Evolutionary conservation across 1,139 yeast genomes (phyloP).

Genomic region (Scheffersomyces titani): DNA sequence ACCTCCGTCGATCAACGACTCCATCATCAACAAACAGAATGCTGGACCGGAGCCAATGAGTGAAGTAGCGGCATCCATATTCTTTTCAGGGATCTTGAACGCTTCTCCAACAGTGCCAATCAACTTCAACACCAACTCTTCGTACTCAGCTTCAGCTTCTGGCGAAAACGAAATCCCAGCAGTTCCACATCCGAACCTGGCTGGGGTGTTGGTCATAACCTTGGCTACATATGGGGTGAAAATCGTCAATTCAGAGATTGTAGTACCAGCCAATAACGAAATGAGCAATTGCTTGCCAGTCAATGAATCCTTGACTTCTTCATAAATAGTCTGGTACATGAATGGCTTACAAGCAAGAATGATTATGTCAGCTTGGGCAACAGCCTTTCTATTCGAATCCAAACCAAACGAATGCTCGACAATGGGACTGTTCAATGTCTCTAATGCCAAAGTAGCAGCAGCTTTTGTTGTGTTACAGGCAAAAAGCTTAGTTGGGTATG

Average conservation of each 20-base stretch:
- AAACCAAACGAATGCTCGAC: slow-evolving; percentile 55
- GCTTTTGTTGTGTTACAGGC: slow-evolving; percentile 70
- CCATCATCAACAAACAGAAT: slow-evolving; percentile 85
- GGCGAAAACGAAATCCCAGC: slow-evolving; percentile 79
- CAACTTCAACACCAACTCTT: slow-evolving; percentile 55
- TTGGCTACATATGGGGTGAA: slow-evolving; percentile 68
- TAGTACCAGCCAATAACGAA: slow-evolving; percentile 91
- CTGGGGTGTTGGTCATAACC: slow-evolving; percentile 99
- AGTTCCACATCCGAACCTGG: slow-evolving; percentile 88
- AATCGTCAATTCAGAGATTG: slow-evolving; percentile 63
- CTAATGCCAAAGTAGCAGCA: slow-evolving; percentile 47
- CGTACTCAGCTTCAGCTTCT: slow-evolving; percentile 48
- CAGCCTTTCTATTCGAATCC: slow-evolving; percentile 56
- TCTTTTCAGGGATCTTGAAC: slow-evolving; percentile 77
- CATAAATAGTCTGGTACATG: slow-evolving; percentile 62
- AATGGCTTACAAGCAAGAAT: slow-evolving; percentile 88
- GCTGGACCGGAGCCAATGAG: slow-evolving; percentile 98
- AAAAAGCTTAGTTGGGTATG: slow-evolving; percentile 69
- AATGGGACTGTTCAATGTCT: slow-evolving; percentile 47
- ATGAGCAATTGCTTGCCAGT: slow-evolving; percentile 64
- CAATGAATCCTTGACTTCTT: slow-evolving; percentile 41
- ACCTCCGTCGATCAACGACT: slow-evolving; percentile 92
- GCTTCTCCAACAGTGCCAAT: slow-evolving; percentile 70
- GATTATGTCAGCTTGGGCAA: slow-evolving; percentile 64
- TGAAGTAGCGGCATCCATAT: slow-evolving; percentile 96